Conservation (phyloP, 2,329 filamentous ascomycete species). For the Purpureocillium takamizusanense region DNA sequence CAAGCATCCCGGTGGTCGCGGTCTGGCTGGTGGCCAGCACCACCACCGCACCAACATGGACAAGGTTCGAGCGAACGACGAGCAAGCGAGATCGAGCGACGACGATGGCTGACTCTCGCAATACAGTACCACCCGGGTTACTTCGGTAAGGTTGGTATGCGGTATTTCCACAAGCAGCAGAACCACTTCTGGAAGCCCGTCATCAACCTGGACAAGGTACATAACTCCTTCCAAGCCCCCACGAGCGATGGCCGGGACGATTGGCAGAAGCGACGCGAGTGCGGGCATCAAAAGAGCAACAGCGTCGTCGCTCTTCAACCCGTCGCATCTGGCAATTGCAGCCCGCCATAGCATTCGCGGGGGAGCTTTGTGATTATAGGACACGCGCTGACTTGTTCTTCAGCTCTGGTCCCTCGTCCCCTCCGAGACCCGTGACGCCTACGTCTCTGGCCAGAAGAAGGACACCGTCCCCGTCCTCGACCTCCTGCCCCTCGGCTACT, state of each 20-base stretch:
- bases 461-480: slow-evolving; percentile 97
- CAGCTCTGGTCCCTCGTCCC: slow-evolving; percentile 96
- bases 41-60: slow-evolving; percentile 57
- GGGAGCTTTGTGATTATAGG: neutral
- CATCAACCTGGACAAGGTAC: slow-evolving; percentile 97
- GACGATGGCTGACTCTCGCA: slow-evolving; percentile 16
- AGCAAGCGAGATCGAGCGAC: slow-evolving; percentile 5
- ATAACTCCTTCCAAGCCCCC: slow-evolving; percentile 12
- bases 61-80: slow-evolving; percentile 58
- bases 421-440: slow-evolving; percentile 84
- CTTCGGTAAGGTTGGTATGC: slow-evolving; percentile 96
- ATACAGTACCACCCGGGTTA: slow-evolving; percentile 91
- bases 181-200: slow-evolving; percentile 98
- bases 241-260: slow-evolving; percentile 1
- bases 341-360: too few species aligned
- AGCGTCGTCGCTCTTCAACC: too few species aligned
- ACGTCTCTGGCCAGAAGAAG: slow-evolving; percentile 69
- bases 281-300: neutral
- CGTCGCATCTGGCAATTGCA: neutral
- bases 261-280: neutral
- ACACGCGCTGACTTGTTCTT: slow-evolving; percentile 17
- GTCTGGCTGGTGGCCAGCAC: slow-evolving; percentile 97
- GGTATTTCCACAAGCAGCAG: slow-evolving; percentile 92
- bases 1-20: slow-evolving; percentile 78
- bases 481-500: slow-evolving; percentile 93